A percentile compares a stretch with the other conserved stretches of the same genome.
phyloP scores from a whole-genome alignment of 2,329 filamentous ascomycete species.

The Talaromyces sp. region DNA sequence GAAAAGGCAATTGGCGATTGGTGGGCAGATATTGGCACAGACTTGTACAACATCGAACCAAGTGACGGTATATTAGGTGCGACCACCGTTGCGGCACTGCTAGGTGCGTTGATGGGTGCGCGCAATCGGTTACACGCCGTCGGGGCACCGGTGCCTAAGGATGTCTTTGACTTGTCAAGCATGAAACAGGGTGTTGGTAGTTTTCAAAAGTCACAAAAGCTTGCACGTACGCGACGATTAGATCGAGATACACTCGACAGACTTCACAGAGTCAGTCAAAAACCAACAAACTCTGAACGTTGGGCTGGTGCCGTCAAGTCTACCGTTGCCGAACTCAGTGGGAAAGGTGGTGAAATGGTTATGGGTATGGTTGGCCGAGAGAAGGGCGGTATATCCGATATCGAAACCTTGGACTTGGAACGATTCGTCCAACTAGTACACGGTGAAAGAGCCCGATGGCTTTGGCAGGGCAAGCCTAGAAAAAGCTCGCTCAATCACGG shows the following conservation, averaged over 20 bases:
- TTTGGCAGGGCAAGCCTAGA: conserved; percentile 87
- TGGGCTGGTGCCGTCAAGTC: conserved; percentile 95
- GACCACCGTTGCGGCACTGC: conserved; percentile 79
- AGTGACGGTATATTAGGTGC: conserved; percentile 89
- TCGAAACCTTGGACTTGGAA: conserved; percentile 88
- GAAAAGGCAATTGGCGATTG: conserved; percentile 87
- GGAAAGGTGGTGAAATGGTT: conserved; percentile 89
- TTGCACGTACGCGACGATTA: conserved; percentile 71
- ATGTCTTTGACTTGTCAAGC: conserved; percentile 79
- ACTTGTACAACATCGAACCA: conserved; percentile 89
- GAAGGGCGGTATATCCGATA: conserved; percentile 83
- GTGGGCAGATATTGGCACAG: conserved; percentile 91
- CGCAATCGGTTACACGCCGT: conserved; percentile 82
- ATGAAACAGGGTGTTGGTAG: conserved; percentile 80
- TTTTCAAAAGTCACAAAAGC: conserved; percentile 85
- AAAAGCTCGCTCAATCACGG: conserved; percentile 49
- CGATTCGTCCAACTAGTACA: conserved; percentile 72
- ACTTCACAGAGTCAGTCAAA: conserved; percentile 79
- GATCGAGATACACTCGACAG: conserved; percentile 79
- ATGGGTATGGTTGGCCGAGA: conserved; percentile 91
- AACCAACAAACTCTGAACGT: conserved; percentile 80
- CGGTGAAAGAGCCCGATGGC: conserved; percentile 83
- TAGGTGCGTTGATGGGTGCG: conserved; percentile 85
- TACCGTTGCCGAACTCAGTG: conserved; percentile 87
- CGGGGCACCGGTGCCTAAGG: conserved; percentile 80